These are phyloP conservation scores for Pezicula neosporulosa DNA, from an alignment of 2,329 filamentous ascomycete genomes.

Conservation along the genomic window DNA sequence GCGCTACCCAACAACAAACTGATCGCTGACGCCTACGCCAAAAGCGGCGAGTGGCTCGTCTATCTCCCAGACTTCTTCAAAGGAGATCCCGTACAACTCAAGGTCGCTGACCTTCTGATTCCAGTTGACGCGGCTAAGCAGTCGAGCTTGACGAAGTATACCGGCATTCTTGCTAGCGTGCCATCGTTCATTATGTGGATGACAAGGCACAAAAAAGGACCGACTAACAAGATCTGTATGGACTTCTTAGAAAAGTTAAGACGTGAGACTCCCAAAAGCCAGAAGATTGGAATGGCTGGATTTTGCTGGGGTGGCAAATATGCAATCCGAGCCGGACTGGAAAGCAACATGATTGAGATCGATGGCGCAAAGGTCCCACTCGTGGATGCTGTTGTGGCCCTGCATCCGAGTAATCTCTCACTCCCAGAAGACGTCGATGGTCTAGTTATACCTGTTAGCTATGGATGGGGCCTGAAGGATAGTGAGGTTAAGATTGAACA, in stretches of 20 bases:
- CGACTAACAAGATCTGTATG: constrained; percentile 30
- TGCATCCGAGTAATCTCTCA: constrained; percentile 33
- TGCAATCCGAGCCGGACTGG: constrained; percentile 26
- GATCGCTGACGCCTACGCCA: constrained; percentile 28
- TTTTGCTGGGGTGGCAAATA: constrained; percentile 36
- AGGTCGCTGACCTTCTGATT: constrained; percentile 31
- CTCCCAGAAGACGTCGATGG: constrained; percentile 32
- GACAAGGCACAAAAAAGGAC: constrained; percentile 28
- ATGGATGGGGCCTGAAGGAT: constrained; percentile 31
- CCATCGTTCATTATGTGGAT: constrained; percentile 31
- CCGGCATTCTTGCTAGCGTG: constrained; percentile 31
- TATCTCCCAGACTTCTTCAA: constrained; percentile 31
- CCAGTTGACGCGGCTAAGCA: constrained; percentile 32
- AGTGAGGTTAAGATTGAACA: constrained; percentile 23
- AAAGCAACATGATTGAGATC: constrained; percentile 31
- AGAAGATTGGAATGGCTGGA: constrained; percentile 33
- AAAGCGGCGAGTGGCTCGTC: constrained; percentile 27
- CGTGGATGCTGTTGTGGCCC: constrained; percentile 32
- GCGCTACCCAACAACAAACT: constrained; percentile 28
- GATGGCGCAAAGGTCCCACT: constrained; percentile 31
- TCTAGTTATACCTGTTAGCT: constrained; percentile 26
- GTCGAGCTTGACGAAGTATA: constrained; percentile 32
- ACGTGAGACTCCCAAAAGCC: constrained; percentile 22
- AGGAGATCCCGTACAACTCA: constrained; percentile 28
- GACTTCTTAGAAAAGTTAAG: constrained; percentile 30